phyloP scores from a whole-genome alignment of 2,329 filamentous ascomycete genomes.

The Diaporthe longicolla region DNA sequence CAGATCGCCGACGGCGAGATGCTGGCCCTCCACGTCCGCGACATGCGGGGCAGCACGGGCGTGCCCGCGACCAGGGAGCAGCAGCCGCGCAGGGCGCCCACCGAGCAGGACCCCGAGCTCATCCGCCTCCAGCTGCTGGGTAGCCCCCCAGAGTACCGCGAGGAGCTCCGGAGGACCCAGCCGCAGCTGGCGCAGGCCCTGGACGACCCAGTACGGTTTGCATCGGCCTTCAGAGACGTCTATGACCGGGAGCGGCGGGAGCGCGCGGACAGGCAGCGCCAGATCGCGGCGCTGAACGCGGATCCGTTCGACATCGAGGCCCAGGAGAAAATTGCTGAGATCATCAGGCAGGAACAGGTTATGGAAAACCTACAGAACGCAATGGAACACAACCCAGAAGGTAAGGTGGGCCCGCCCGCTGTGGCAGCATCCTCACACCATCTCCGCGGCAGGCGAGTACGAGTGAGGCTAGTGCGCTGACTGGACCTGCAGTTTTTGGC shows the following conservation, averaged over 20 bases:
- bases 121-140: slow-evolving; percentile 87
- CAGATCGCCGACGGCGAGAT: slow-evolving; percentile 91
- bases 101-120: slow-evolving; percentile 79
- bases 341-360: slow-evolving; percentile 94
- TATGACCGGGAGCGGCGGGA: slow-evolving; percentile 79
- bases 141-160: slow-evolving; percentile 76
- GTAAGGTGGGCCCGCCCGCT: slow-evolving; percentile 63
- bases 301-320: slow-evolving; percentile 96
- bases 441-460: slow-evolving; percentile 10
- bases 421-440: slow-evolving; percentile 23
- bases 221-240: slow-evolving; percentile 77
- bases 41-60: slow-evolving; percentile 65
- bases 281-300: slow-evolving; percentile 88
- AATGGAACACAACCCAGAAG: slow-evolving; percentile 97
- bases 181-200: slow-evolving; percentile 84
- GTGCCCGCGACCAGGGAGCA: slow-evolving; percentile 52
- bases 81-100: slow-evolving; percentile 51
- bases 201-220: slow-evolving; percentile 82
- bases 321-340: slow-evolving; percentile 93
- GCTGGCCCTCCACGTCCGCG: slow-evolving; percentile 85
- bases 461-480: slow-evolving; percentile 35
- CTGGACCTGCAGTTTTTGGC: slow-evolving; percentile 79
- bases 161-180: slow-evolving; percentile 78
- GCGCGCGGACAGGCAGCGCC: slow-evolving; percentile 82
- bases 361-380: slow-evolving; percentile 97